Evolutionary conservation across 768 basidiomycete species (phyloP), one percentile per base, ranked within the genome.

Genomic region (Termitomyces sp.): DNA sequence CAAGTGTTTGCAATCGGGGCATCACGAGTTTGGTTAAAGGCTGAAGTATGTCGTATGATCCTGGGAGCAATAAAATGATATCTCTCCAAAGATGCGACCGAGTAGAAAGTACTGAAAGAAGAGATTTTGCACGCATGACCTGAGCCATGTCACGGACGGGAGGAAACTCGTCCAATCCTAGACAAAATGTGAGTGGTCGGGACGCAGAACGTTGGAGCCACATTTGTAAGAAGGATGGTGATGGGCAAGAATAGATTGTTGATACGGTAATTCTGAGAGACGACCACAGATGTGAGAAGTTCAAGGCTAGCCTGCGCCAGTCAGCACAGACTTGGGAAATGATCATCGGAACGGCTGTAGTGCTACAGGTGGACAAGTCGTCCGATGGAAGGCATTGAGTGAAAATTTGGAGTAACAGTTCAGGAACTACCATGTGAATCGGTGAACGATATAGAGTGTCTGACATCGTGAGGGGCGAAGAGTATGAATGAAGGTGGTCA

Each of bases 91-190:
- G 4, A 52, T 36, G 51, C n/a, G 36, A 54, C 53, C 38, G 53
- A 40, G 38, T 54, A 12, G 22, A 40, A 28, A 54, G 38, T 22
- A 39, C 36, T 28, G 9, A 11, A 8, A 54, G 24, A 38, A 54
- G 24, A 8, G 16, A 40, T 16, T 38, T 36, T 38, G 22, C 36
- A 53, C 24, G 24, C 38, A 40, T 40, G 38, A 54, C 38, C 2
- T 40, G 38, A 54, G 12, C 38, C 38, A 39, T 54, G 38, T 54
- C 52, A 54, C 8, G 38, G 24, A 54, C 38, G 7, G 52, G 36
- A 54, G 52, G 38, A 54, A 54, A 54, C 38, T 54, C 36, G 8
- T 54, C 38, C 22, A 54, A 54, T 39, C 39, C 36, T 5, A 54
- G 22, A 12, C 52, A 38, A 24, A 39, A 24, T 39, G 38, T 3